phyloP scores from a whole-genome alignment of 331 rosid species.

The Prunus yedoensis region DNA sequence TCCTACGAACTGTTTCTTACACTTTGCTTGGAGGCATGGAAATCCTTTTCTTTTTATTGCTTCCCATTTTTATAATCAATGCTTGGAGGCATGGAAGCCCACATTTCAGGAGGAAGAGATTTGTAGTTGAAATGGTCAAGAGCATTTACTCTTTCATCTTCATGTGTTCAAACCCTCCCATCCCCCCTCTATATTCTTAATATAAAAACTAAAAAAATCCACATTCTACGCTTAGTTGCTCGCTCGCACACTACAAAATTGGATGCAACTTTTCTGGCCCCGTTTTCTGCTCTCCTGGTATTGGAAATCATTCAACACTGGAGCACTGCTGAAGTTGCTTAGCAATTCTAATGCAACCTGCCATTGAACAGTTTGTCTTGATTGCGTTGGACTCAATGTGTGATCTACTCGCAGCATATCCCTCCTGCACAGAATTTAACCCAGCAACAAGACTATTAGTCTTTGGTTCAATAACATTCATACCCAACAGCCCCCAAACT shows the following conservation, averaged over 20 bases:
- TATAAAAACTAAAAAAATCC: too few species aligned
- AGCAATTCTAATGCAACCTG: slow-evolving; percentile 71
- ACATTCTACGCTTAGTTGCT: background rate
- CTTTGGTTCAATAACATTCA: background rate
- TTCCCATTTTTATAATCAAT: background rate
- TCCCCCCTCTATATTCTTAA: too few species aligned
- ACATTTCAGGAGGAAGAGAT: too few species aligned
- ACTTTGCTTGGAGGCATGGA: too few species aligned
- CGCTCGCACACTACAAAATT: background rate
- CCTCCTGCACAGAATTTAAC: slow-evolving; percentile 61
- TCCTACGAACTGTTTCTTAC: too few species aligned
- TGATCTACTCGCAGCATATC: slow-evolving; percentile 81
- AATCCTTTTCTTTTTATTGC: too few species aligned
- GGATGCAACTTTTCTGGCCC: background rate
- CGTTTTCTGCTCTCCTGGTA: too few species aligned
- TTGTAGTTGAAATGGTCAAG: too few species aligned
- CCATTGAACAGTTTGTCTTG: slow-evolving; percentile 87
- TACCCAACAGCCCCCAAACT: background rate
- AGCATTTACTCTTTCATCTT: too few species aligned
- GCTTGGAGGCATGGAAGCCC: too few species aligned
- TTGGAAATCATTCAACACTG: background rate
- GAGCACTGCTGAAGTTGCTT: slow-evolving; percentile 41
- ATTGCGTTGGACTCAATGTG: slow-evolving; percentile 77
- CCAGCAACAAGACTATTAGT: background rate
- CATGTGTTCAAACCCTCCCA: too few species aligned